Evolutionary conservation across 23 red algal genomes (phyloP).

Genomic region (Gracilariopsis chorda): DNA sequence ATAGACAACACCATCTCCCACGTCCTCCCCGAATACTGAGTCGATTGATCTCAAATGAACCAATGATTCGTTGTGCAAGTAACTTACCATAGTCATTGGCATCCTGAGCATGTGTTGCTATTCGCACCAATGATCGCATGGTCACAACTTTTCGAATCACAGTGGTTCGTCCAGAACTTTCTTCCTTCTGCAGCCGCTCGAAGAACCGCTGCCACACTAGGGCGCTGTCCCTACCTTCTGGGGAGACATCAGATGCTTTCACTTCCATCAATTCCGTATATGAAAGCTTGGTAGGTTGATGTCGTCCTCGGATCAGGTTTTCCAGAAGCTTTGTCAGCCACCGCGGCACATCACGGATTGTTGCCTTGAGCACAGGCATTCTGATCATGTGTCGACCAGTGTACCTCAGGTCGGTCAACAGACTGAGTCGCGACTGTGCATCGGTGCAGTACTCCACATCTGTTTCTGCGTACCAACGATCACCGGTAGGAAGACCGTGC

Average conservation of each 20-base stretch:
- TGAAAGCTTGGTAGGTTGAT: not conserved
- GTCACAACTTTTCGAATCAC: not conserved
- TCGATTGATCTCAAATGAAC: not conserved
- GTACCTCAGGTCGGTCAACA: not conserved
- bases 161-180: not conserved
- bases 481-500: not conserved
- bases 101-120: not conserved
- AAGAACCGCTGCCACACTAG: not conserved
- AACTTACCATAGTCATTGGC: not conserved
- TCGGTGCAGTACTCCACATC: not conserved
- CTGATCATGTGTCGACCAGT: constrained; percentile 1
- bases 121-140: not conserved
- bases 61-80: not conserved
- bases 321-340: not conserved
- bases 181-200: not conserved
- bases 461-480: not conserved
- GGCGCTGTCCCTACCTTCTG: not conserved
- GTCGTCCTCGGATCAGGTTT: not conserved
- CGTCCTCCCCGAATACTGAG: not conserved
- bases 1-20: not conserved
- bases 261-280: not conserved
- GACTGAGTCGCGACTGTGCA: not conserved
- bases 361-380: not conserved
- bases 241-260: not conserved
- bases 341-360: not conserved